Percentiles rank a stretch among this genome's conserved stretches.
phyloP scores from a whole-genome alignment of 2,329 filamentous ascomycete genomes.

The Xylaria sp. region DNA sequence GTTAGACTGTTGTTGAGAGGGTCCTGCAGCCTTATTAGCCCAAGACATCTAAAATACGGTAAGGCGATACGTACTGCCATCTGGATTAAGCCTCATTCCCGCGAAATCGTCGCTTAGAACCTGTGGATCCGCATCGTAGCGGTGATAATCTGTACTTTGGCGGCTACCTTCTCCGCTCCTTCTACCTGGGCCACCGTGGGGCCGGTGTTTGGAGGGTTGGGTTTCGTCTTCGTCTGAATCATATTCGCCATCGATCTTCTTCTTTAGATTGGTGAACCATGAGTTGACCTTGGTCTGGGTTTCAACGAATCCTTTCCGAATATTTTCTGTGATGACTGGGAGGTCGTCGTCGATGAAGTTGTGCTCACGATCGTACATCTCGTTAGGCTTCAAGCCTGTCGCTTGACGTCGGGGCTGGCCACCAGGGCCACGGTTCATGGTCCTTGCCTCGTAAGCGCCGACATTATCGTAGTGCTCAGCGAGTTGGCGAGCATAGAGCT shows the following conservation, averaged over 20 bases:
- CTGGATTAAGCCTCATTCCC: constrained; percentile 70
- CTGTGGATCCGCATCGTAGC: constrained; percentile 94
- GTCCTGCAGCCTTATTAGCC: constrained; percentile 56
- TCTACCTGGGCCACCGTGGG: constrained; percentile 45
- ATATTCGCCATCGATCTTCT: constrained; percentile 91
- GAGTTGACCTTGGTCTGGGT: constrained; percentile 92
- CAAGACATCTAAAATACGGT: constrained; percentile 54
- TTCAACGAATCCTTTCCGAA: constrained; percentile 93
- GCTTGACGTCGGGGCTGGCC: constrained; percentile 55
- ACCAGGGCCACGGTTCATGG: constrained; percentile 55
- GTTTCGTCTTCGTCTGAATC: constrained; percentile 72
- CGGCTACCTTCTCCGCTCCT: constrained; percentile 70
- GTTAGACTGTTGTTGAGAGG: constrained; percentile 58
- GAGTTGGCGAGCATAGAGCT: constrained; percentile 89
- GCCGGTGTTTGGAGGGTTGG: constrained; percentile 49
- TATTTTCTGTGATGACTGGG: constrained; percentile 89
- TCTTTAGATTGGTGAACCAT: constrained; percentile 92
- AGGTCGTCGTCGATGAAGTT: constrained; percentile 97
- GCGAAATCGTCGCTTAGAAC: constrained; percentile 91
- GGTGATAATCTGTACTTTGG: constrained; percentile 86
- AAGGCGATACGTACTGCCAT: constrained; percentile 64
- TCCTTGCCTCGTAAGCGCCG: constrained; percentile 66
- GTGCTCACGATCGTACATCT: constrained; percentile 75
- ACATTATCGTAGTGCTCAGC: constrained; percentile 86
- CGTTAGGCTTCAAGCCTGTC: constrained; percentile 65